Percentiles rank a stretch among this genome's conserved stretches.
phyloP scores from a whole-genome alignment of 331 rosid genomes.

The Spiraea crenata region DNA sequence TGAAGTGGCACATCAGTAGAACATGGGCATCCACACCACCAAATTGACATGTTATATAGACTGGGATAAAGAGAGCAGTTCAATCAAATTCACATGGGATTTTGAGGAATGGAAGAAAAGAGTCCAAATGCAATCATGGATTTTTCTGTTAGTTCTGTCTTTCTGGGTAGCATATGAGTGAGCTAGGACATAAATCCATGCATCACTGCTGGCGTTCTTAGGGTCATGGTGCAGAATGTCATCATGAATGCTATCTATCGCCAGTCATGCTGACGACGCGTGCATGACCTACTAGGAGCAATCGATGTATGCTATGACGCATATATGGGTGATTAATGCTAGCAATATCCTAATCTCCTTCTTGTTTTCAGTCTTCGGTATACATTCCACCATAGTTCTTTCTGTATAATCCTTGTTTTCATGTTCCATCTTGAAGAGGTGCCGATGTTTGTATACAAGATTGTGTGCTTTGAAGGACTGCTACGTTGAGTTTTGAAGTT shows the following conservation, averaged over 20 bases:
- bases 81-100: conserved; percentile 9
- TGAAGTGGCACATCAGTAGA: conserved; percentile 16
- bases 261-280: too few species aligned
- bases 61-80: neutral
- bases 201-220: neutral
- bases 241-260: neutral
- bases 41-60: neutral
- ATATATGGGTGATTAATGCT: too few species aligned
- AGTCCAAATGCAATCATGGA: neutral
- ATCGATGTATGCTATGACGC: too few species aligned
- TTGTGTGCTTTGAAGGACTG: too few species aligned
- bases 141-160: neutral
- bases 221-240: neutral
- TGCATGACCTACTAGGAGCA: too few species aligned
- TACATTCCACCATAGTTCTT: too few species aligned
- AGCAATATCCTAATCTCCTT: too few species aligned
- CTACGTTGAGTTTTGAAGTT: too few species aligned
- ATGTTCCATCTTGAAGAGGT: too few species aligned
- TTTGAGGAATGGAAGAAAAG: neutral
- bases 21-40: conserved; percentile 23
- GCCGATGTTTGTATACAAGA: too few species aligned
- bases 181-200: neutral
- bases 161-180: neutral
- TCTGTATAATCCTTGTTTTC: too few species aligned
- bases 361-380: too few species aligned